phyloP scores from a whole-genome alignment of 345 rosid genomes.

The Durio zibethinus region DNA sequence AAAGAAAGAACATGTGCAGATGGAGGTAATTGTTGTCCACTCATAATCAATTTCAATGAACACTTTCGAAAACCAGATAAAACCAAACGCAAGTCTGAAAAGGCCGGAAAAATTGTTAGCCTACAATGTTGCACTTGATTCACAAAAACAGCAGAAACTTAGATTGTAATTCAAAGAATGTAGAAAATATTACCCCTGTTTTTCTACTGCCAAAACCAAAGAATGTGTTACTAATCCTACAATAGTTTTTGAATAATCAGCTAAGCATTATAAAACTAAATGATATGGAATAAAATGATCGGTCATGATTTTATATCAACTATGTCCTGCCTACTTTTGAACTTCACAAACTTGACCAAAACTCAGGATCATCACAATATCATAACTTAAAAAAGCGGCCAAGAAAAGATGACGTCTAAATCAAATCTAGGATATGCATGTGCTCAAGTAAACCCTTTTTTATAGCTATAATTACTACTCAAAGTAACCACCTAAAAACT shows the following conservation, averaged over 20 bases:
- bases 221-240: not conserved
- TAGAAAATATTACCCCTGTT: not conserved
- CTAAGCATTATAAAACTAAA: not conserved
- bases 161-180: not conserved
- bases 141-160: not conserved
- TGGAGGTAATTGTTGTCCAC: not conserved
- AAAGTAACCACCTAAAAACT: constrained; percentile 1
- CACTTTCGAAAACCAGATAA: not conserved
- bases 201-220: not conserved
- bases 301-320: not conserved
- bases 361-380: not conserved
- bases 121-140: not conserved
- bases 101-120: not conserved
- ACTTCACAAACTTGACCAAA: not conserved
- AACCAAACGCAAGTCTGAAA: not conserved
- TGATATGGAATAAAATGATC: not conserved
- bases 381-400: not conserved
- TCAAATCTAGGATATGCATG: not conserved
- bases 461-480: not conserved
- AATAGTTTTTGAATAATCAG: not conserved
- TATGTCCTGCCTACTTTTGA: not conserved
- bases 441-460: not conserved
- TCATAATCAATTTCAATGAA: not conserved
- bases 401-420: not conserved
- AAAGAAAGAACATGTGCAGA: not conserved